Base-by-base conservation (phyloP, 257 asterid species). In the Cruciata laevipes region DNA sequence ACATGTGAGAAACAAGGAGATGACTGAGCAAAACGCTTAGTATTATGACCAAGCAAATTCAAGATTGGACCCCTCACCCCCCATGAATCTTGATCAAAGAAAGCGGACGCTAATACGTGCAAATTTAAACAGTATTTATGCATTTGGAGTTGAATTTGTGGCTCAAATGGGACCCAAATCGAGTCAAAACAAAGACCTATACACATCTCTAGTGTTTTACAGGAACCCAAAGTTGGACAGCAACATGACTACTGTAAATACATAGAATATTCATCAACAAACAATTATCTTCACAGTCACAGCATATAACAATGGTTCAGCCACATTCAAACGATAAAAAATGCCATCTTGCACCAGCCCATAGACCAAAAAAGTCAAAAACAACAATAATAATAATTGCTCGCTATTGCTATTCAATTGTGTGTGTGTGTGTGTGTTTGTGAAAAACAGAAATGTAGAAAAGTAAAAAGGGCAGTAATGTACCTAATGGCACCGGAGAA, bases 151-250 rank as follows among this genome's bases (percentile, higher is more conserved):
- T 62, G 83, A 75, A 76, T 63, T 56, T 35, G 47, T 55, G 60
- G 70, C 63, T 63, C 73, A 13, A 58, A 49, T 63, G 74, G 80
- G 77, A 69, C 76, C 83, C 83, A 76, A 27, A 68, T 51, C 27
- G 31, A 64, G 77, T 74, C 71, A 67, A 69, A 11, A 53, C 59
- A 49, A 3, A 55, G 56, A 61, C 55, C 65, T 68, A 13, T 18
- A 3, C 60, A 25, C 52, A 33, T 47, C 18, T 49, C 7, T 59
- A 17, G 58, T 65, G 68, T 38, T 70, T 66, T 61, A 51, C 73
- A 31, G 68, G 70, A 27, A 66, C 67, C 67, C 70, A 61, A 31
- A 63, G 76, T 57, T 55, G 63, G 73, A 56, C 62, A 75, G 14
- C 52, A 42, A 32, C 27, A 69, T 53, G 61, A 63, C 55, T 25